phyloP scores from a whole-genome alignment of 2,329 filamentous ascomycete species.

The Xylariaceae sp. region DNA sequence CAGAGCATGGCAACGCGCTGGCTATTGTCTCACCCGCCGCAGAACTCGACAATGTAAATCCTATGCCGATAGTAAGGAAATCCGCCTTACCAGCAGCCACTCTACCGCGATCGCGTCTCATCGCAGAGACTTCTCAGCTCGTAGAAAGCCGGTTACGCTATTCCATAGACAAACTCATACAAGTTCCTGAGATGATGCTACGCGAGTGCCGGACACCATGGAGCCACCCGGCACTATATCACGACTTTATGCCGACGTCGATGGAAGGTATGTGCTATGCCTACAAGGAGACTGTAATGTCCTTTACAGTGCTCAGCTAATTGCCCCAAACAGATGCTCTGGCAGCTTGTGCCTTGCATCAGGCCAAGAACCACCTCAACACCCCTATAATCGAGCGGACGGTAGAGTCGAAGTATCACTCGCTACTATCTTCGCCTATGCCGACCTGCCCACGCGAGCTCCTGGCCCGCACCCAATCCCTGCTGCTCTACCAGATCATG shows the following conservation, averaged over 20 bases:
- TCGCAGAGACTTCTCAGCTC: conserved; percentile 7
- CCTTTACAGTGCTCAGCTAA: too few species aligned
- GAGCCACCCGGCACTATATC: conserved; percentile 13
- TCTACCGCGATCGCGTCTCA: conserved; percentile 4
- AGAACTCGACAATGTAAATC: conserved; percentile 3
- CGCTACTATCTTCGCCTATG: conserved; percentile 4
- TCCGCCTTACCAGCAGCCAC: neutral
- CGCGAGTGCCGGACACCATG: conserved; percentile 9
- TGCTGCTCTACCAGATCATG: conserved; percentile 15
- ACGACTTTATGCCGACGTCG: conserved; percentile 11
- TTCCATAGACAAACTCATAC: conserved; percentile 8
- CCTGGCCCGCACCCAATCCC: conserved; percentile 12
- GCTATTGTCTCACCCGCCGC: too few species aligned
- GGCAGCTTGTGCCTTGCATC: conserved; percentile 10
- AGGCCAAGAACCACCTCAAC: conserved; percentile 11
- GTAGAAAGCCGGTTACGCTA: conserved; percentile 10
- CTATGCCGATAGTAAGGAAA: conserved; percentile 3
- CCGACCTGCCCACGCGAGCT: conserved; percentile 4
- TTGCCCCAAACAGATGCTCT: conserved; percentile 8
- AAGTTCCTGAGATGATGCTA: conserved; percentile 10
- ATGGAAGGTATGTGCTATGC: conserved; percentile 10
- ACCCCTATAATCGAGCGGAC: conserved; percentile 10
- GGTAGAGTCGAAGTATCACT: conserved; percentile 9
- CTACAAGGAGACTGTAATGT: neutral
- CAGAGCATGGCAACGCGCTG: neutral